Evolutionary conservation across 208 protist genomes (phyloP).

Genomic region (Angomonas deanei): DNA sequence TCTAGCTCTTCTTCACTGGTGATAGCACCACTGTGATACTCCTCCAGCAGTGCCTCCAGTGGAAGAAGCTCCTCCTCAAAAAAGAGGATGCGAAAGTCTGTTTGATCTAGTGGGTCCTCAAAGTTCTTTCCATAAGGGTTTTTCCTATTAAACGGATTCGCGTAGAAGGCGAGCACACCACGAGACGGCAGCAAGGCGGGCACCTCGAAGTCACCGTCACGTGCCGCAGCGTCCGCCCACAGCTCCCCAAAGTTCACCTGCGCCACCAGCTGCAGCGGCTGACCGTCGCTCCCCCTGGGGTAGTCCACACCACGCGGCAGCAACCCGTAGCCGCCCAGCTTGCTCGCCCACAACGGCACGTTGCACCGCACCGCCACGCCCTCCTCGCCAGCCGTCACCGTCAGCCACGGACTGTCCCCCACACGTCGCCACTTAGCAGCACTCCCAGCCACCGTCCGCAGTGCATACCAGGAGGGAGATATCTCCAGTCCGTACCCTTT

Average conservation of each 20-base stretch:
- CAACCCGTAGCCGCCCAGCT: constrained; percentile 20
- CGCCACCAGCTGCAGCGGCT: constrained; percentile 13
- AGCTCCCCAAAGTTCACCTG: constrained; percentile 24
- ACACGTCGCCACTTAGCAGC: not conserved
- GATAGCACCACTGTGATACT: not conserved
- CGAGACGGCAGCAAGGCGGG: constrained; percentile 4
- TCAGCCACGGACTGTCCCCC: not conserved
- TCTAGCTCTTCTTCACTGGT: constrained; percentile 1
- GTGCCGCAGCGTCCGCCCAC: constrained; percentile 2
- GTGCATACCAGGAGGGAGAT: not conserved
- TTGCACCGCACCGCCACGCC: constrained; percentile 2
- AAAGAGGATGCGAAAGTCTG: constrained; percentile 14
- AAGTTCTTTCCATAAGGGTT: constrained; percentile 11
- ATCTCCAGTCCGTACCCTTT: not conserved
- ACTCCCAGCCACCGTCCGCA: constrained; percentile 4
- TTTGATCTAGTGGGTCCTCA: not conserved
- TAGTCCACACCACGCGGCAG: constrained; percentile 11
- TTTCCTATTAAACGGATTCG: constrained; percentile 15
- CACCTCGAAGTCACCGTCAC: not conserved
- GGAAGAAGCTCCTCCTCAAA: constrained; percentile 16
- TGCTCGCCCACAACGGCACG: constrained; percentile 19
- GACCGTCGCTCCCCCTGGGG: constrained; percentile 6
- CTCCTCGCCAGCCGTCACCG: not conserved
- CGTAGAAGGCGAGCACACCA: constrained; percentile 18
- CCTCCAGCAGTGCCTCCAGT: constrained; percentile 2